phyloP scores from a whole-genome alignment of 148 eudicot species.

The Fallopia convolvulus region DNA sequence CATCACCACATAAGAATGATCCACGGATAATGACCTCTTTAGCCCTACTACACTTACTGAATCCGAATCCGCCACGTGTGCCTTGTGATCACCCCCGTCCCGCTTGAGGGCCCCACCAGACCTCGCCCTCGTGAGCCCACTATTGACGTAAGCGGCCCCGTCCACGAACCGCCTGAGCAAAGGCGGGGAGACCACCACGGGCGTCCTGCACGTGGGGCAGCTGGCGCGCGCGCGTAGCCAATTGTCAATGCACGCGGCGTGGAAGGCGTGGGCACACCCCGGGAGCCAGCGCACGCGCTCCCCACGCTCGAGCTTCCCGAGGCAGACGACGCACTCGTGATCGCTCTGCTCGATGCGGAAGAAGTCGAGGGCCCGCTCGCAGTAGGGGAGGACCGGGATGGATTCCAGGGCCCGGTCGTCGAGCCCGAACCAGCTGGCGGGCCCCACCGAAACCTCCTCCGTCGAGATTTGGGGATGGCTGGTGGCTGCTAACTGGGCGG shows the following conservation, averaged over 20 bases:
- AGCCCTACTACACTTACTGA: neutral
- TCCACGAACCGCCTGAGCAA: neutral
- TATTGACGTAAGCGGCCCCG: neutral
- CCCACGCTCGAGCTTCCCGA: slow-evolving; percentile 33
- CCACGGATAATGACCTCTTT: slow-evolving; percentile 35
- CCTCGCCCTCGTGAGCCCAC: neutral
- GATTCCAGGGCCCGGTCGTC: slow-evolving; percentile 30
- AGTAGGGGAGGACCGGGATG: slow-evolving; percentile 36
- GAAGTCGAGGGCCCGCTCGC: slow-evolving; percentile 10
- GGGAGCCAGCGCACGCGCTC: slow-evolving; percentile 50
- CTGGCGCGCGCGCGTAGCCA: slow-evolving; percentile 40
- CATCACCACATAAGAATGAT: slow-evolving; percentile 12
- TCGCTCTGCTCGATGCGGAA: slow-evolving; percentile 17
- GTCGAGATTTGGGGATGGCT: neutral
- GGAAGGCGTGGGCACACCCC: slow-evolving; percentile 45
- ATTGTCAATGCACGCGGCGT: slow-evolving; percentile 49
- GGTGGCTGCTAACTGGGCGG: neutral
- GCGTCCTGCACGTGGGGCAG: slow-evolving; percentile 55
- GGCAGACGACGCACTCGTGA: slow-evolving; percentile 41
- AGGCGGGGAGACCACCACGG: slow-evolving; percentile 12
- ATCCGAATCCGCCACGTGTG: neutral
- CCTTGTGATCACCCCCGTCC: neutral
- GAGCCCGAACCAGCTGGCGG: slow-evolving; percentile 23
- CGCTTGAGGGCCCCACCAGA: neutral
- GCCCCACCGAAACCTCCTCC: slow-evolving; percentile 1